Evolutionary conservation across 176 grass and related monocot species (phyloP).

Genomic region (Secale cereale): DNA sequence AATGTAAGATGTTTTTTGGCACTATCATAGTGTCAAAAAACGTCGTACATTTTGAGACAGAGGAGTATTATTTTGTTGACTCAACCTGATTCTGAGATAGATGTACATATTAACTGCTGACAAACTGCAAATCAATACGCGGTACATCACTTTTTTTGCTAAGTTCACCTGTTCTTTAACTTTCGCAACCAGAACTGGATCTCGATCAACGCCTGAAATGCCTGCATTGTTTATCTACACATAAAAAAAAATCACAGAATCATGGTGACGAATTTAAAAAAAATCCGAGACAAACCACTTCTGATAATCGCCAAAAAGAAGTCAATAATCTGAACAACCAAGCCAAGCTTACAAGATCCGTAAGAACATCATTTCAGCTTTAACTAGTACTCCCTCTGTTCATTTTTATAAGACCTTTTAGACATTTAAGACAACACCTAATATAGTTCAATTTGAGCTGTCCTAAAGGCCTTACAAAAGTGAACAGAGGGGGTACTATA

Average conservation of each 20-base stretch:
- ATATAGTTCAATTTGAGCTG: too few species aligned
- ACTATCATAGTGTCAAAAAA: too few species aligned
- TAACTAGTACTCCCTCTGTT: too few species aligned
- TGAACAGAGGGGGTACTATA: too few species aligned
- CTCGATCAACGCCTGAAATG: slow-evolving; percentile 42
- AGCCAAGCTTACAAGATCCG: not conserved
- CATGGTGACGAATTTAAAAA: not conserved
- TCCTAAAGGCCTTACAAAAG: too few species aligned
- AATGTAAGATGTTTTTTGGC: too few species aligned
- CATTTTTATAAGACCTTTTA: too few species aligned
- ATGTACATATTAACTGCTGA: not conserved
- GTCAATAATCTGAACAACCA: too few species aligned
- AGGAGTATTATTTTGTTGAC: not conserved
- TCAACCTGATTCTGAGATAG: not conserved
- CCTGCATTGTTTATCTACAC: slow-evolving; percentile 67
- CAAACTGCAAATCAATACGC: not conserved
- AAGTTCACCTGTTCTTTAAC: slow-evolving; percentile 32
- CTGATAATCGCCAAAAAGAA: too few species aligned
- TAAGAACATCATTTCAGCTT: not conserved
- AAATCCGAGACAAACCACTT: not conserved
- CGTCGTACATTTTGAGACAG: too few species aligned
- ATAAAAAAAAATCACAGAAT: not conserved
- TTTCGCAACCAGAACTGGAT: slow-evolving; percentile 37
- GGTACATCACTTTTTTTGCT: not conserved
- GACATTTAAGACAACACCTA: too few species aligned